A percentile compares a stretch with the other conserved stretches of the same genome.
Conservation (phyloP, 352 stramenopile species). For the Globisporangium middletonii region DNA sequence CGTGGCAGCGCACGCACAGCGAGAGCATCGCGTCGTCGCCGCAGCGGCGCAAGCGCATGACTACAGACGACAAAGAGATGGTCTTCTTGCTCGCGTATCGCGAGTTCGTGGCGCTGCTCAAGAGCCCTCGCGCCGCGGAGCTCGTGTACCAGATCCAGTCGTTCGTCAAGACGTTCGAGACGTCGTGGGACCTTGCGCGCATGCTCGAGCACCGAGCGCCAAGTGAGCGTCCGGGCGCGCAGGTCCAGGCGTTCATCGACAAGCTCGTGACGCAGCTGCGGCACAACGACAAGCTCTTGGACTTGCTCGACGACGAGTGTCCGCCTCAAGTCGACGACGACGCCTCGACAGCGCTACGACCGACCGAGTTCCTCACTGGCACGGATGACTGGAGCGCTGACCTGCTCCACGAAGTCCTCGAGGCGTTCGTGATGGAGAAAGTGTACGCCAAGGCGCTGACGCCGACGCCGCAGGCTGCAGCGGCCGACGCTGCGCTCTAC, state of each 20-base stretch:
- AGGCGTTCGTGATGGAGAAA: slow-evolving; percentile 91
- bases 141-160: slow-evolving; percentile 77
- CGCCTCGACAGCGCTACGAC: background rate
- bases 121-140: slow-evolving; percentile 52
- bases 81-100: slow-evolving; percentile 54
- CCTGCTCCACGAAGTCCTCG: slow-evolving; percentile 62
- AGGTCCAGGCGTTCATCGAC: slow-evolving; percentile 58
- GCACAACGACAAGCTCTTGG: slow-evolving; percentile 24
- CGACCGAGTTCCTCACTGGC: slow-evolving; percentile 24
- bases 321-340: slow-evolving; percentile 9
- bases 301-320: slow-evolving; percentile 7
- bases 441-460: slow-evolving; percentile 68
- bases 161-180: slow-evolving; percentile 58
- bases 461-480: slow-evolving; percentile 28
- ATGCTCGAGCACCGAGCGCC: slow-evolving; percentile 35
- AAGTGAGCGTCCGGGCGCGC: slow-evolving; percentile 40
- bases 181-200: slow-evolving; percentile 37
- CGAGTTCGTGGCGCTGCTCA: slow-evolving; percentile 53
- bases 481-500: slow-evolving; percentile 51
- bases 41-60: slow-evolving; percentile 19
- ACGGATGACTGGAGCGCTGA: slow-evolving; percentile 34
- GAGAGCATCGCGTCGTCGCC: slow-evolving; percentile 8
- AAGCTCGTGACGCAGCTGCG: slow-evolving; percentile 58
- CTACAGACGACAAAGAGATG: slow-evolving; percentile 42
- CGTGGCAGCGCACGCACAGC: slow-evolving; percentile 37